Evolutionary conservation across 495 filamentous ascomycete species (phyloP), one percentile per base, ranked within the genome.

Genomic region (Aspergillus sclerotiicarbonarius): DNA sequence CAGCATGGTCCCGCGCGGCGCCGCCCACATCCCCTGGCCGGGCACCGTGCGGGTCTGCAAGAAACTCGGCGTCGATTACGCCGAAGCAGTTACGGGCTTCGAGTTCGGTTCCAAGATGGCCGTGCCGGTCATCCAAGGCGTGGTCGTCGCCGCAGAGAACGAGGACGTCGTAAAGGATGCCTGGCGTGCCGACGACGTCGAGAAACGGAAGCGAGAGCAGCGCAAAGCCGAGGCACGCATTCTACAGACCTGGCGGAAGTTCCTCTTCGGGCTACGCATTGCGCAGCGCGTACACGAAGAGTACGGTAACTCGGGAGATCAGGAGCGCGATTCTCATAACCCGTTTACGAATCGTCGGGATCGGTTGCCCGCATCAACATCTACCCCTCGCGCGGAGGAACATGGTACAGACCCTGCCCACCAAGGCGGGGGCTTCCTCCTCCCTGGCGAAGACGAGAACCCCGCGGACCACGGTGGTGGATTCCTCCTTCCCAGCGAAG

Each of bases 11-110:
- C 94, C 94, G 2, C 64, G 76, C 44, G 94, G 86, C 1, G 92
- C 93, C 6, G 80, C 89, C 10, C 94, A 99, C 70, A 78, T 99
- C 18, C 89, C 88, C 0, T 83, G 86, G 46, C 83, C 87, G 37
- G 90, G 91, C 4, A 88, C 87, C 0, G 86, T 84, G 41, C 84
- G 83, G 51, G 76, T 98, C 9, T 96, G 92, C 61, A 92, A 89
- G 63, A 84, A 87, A 55, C 79, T 99, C 3, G 85, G 83, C 15
- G 87, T 99, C 39, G 90, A 96, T 62, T 95, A 87, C 68, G 95
- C 95, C 0, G 94, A 99, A 66, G 94, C 95, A 18, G 93, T 96
- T 9, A 92, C 89, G 4, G 95, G 91, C 4, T 99, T 99, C 72
- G 94, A 99, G 69, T 99, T 99, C 72, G 90, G 90, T 9, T 87